A percentile compares a stretch with the other conserved stretches of the same genome.
Evolutionary conservation across 768 basidiomycete genomes (phyloP).

Genomic region (Infundibulicybe gibba): DNA sequence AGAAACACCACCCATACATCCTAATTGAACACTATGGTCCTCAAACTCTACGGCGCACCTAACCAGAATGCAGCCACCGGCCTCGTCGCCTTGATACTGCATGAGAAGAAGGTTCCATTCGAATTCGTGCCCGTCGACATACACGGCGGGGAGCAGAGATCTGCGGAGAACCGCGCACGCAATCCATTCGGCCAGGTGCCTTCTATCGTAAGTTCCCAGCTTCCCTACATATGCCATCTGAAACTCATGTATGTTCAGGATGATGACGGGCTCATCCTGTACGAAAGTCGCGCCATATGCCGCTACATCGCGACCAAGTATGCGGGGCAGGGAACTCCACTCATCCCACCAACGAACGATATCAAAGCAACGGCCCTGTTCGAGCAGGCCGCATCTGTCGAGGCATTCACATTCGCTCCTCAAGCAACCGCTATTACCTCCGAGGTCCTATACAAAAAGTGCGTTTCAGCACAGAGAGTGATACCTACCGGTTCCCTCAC

Average conservation of each 20-base stretch:
- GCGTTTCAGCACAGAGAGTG: slow-evolving; percentile 11
- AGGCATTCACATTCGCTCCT: slow-evolving; percentile 40
- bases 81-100: slow-evolving; percentile 6
- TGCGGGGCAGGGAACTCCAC: slow-evolving; percentile 32
- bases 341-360: slow-evolving; percentile 33
- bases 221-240: too few species aligned
- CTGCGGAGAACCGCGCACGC: slow-evolving; percentile 1
- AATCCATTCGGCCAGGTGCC: slow-evolving; percentile 12
- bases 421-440: slow-evolving; percentile 22
- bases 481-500: too few species aligned
- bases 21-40: slow-evolving; percentile 30
- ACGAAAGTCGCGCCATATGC: slow-evolving; percentile 49
- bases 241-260: slow-evolving; percentile 2
- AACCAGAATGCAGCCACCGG: neutral
- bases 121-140: slow-evolving; percentile 8
- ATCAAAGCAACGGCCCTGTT: slow-evolving; percentile 28
- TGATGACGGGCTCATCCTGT: slow-evolving; percentile 39
- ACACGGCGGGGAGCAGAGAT: slow-evolving; percentile 7
- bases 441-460: slow-evolving; percentile 47
- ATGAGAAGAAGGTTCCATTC: slow-evolving; percentile 14
- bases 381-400: slow-evolving; percentile 38
- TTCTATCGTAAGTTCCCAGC: slow-evolving; percentile 4
- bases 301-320: slow-evolving; percentile 51
- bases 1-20: neutral
- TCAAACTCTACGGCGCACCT: slow-evolving; percentile 34